Conservation (phyloP, 345 rosid species). For the Moringa oleifera region DNA sequence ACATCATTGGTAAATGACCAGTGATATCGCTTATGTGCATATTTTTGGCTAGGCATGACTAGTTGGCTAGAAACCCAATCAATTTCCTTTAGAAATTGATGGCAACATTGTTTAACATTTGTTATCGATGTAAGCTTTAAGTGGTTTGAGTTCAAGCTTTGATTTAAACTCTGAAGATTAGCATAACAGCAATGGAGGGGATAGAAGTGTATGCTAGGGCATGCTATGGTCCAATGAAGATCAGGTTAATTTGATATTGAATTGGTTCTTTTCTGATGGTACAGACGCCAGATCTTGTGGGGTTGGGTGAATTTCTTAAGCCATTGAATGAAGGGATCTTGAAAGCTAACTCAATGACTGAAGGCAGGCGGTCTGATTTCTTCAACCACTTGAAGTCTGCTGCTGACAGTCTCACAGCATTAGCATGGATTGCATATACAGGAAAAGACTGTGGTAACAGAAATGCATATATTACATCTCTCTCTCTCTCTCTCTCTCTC, state of each 20-base stretch:
- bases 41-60: too few species aligned
- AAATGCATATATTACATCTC: conserved; percentile 2
- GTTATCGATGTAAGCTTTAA: neutral
- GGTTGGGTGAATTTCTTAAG: conserved; percentile 71
- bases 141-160: neutral
- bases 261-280: conserved; percentile 20
- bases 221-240: neutral
- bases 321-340: conserved; percentile 75
- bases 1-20: too few species aligned
- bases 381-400: conserved; percentile 88
- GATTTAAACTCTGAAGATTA: neutral
- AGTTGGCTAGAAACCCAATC: too few species aligned
- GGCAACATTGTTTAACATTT: neutral
- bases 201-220: neutral
- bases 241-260: neutral
- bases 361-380: conserved; percentile 77
- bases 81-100: neutral
- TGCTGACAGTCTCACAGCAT: conserved; percentile 74
- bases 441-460: conserved; percentile 89
- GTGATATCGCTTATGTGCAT: too few species aligned
- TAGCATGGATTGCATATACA: conserved; percentile 89
- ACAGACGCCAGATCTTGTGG: conserved; percentile 75
- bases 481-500: too few species aligned
- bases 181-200: neutral
- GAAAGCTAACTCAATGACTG: conserved; percentile 76